Evolutionary conservation across 257 asterid species (phyloP).

Genomic region (Solanum corneliomulleri): DNA sequence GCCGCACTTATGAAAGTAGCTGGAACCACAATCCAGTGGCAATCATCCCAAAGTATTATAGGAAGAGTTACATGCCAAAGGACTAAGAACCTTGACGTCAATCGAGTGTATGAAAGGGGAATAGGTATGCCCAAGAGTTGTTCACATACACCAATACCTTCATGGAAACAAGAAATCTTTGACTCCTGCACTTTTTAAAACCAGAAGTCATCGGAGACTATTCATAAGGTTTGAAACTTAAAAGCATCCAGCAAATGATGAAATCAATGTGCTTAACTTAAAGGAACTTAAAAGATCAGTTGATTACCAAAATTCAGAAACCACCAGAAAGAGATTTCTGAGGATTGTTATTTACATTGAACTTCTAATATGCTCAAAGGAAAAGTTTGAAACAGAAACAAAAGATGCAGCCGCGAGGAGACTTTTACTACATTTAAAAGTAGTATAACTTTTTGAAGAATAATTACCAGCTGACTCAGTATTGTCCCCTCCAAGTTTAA

Average conservation of each 20-base stretch:
- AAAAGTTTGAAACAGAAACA: background rate
- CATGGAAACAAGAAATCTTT: slow-evolving; percentile 72
- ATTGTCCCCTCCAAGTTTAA: slow-evolving; percentile 60
- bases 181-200: slow-evolving; percentile 47
- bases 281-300: too few species aligned
- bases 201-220: background rate
- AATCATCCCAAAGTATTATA: slow-evolving; percentile 89
- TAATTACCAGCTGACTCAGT: slow-evolving; percentile 54
- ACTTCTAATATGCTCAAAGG: background rate
- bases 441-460: background rate
- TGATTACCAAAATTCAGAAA: too few species aligned
- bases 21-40: slow-evolving; percentile 96
- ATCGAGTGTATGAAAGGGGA: slow-evolving; percentile 87
- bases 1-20: slow-evolving; percentile 97
- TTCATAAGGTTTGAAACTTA: background rate
- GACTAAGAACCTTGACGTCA: slow-evolving; percentile 88
- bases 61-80: slow-evolving; percentile 99
- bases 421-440: background rate
- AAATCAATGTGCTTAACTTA: too few species aligned
- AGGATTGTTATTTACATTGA: background rate
- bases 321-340: background rate
- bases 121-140: slow-evolving; percentile 80
- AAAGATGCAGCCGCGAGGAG: background rate
- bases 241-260: background rate
- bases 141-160: slow-evolving; percentile 77